phyloP scores from a whole-genome alignment of 2,329 filamentous ascomycete species.

The Trichoderma sp. region DNA sequence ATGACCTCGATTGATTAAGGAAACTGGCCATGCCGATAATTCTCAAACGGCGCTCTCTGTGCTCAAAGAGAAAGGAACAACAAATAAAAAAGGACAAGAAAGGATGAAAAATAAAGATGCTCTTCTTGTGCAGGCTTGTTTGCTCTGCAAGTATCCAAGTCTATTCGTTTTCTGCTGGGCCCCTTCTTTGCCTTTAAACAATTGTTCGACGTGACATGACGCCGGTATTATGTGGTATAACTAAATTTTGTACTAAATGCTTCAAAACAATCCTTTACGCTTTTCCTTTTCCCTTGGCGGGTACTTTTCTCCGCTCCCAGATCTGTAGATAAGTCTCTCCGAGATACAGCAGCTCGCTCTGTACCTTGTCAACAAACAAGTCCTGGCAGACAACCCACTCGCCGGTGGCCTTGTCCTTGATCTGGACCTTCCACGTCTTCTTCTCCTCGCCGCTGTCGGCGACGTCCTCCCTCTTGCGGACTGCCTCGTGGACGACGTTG shows the following conservation, averaged over 20 bases:
- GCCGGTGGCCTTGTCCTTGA: conserved; percentile 76
- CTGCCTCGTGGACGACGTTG: conserved; percentile 87
- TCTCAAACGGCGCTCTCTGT: conserved; percentile 18
- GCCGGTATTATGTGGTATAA: conserved; percentile 5
- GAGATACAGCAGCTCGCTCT: conserved; percentile 85
- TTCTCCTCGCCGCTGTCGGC: conserved; percentile 84
- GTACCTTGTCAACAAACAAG: conserved; percentile 85
- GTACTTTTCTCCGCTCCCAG: conserved; percentile 79
- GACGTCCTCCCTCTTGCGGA: conserved; percentile 76
- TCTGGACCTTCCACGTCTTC: conserved; percentile 92
- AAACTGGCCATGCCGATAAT: background rate
- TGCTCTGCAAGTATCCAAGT: conserved; percentile 16
- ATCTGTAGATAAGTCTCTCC: conserved; percentile 95
- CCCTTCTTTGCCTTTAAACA: background rate
- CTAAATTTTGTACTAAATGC: background rate
- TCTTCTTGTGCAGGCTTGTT: conserved; percentile 16
- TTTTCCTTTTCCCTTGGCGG: conserved; percentile 34
- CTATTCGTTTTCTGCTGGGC: background rate
- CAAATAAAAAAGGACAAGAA: conserved; percentile 14
- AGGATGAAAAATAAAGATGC: conserved; percentile 15
- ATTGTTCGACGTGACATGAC: background rate
- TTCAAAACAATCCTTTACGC: background rate
- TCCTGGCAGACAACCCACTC: conserved; percentile 96
- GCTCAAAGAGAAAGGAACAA: conserved; percentile 3
- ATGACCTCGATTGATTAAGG: background rate